These are phyloP conservation scores for Penicillium paxilli DNA, from an alignment of 495 filamentous ascomycete species.

Conservation along the genomic window DNA sequence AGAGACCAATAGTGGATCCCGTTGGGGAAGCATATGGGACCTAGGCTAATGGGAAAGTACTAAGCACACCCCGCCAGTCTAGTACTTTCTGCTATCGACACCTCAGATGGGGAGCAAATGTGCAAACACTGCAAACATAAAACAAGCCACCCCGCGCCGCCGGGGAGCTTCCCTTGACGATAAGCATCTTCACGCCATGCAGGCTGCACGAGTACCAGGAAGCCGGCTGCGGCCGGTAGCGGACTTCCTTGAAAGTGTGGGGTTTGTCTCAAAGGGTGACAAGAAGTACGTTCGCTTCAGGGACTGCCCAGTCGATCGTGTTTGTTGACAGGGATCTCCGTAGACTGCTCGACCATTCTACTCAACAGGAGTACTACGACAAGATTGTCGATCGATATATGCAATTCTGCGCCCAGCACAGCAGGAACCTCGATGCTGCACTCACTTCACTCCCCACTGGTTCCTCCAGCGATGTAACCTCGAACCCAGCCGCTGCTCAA, in stretches of 20 bases:
- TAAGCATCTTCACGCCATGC: conserved; percentile 16
- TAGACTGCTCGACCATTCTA: conserved; percentile 73
- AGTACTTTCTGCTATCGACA: background rate
- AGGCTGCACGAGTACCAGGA: conserved; percentile 32
- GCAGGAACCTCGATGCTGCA: conserved; percentile 68
- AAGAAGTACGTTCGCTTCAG: conserved; percentile 51
- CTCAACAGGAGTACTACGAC: conserved; percentile 80
- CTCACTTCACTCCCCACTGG: conserved; percentile 65
- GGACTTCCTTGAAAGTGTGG: conserved; percentile 75
- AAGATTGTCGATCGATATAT: conserved; percentile 86
- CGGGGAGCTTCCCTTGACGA: background rate
- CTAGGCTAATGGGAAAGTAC: conserved; percentile 18
- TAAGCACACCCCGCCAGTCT: background rate
- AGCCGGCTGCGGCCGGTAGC: conserved; percentile 71
- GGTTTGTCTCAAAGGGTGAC: conserved; percentile 88
- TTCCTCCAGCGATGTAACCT: conserved; percentile 40
- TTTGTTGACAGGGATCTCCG: conserved; percentile 6
- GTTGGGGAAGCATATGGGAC: conserved; percentile 21
- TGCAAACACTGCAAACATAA: conserved; percentile 12
- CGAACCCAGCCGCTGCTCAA: conserved; percentile 37
- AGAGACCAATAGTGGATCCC: background rate
- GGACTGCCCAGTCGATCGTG: background rate
- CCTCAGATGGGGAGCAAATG: background rate
- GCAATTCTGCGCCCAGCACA: conserved; percentile 74
- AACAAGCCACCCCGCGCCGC: too few species aligned